These are phyloP conservation scores for Paecilomyces sp. DNA, from an alignment of 2,329 filamentous ascomycete species.

Conservation along the genomic window DNA sequence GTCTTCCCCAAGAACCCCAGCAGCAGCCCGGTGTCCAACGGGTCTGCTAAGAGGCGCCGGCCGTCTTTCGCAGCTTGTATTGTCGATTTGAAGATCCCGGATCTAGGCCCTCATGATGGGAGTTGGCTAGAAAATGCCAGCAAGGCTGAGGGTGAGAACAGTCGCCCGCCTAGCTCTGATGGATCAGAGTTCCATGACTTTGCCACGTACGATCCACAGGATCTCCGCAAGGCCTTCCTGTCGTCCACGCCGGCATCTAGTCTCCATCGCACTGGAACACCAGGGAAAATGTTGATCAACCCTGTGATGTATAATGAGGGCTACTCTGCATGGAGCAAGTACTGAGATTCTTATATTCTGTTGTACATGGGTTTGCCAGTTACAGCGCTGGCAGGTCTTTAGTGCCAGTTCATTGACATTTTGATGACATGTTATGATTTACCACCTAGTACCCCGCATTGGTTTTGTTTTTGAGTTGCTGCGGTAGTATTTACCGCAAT, in stretches of 20 bases:
- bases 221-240: not conserved
- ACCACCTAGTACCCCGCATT: not conserved
- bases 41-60: slow-evolving; percentile 9
- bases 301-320: not conserved
- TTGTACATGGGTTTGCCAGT: not conserved
- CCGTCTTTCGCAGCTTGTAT: slow-evolving; percentile 29
- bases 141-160: not conserved
- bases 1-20: slow-evolving; percentile 1
- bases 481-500: not conserved
- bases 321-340: not conserved
- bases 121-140: slow-evolving; percentile 11
- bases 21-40: not conserved
- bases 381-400: not conserved
- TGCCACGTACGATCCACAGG: slow-evolving; percentile 8
- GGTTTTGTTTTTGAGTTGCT: not conserved
- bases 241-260: slow-evolving; percentile 1
- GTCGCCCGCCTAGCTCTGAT: not conserved
- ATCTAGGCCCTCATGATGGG: slow-evolving; percentile 16
- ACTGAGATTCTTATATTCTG: not conserved
- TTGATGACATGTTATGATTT: not conserved
- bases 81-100: slow-evolving; percentile 28
- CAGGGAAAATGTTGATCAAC: not conserved
- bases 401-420: not conserved
- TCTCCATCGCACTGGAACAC: slow-evolving; percentile 2
- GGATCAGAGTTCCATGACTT: slow-evolving; percentile 7